Base-by-base conservation (phyloP, 2,329 filamentous ascomycete genomes). In the Penicillium vulpinum region DNA sequence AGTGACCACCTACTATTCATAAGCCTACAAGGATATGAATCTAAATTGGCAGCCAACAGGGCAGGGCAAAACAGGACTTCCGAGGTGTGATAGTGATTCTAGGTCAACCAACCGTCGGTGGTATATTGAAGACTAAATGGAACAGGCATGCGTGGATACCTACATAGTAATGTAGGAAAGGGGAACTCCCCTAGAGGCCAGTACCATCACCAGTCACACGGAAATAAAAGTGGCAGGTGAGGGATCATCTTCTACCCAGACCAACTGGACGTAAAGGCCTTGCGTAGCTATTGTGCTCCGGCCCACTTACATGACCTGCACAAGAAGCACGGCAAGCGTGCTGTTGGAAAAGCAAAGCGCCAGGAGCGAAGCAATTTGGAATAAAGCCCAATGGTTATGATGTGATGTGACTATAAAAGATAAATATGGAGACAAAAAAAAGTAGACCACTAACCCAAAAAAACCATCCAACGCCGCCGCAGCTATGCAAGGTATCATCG, bases 401-500 rank as follows among this genome's bases (percentile, higher is more conserved):
- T 56, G 46, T 51, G 47, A 46, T 45, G 45, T 51, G 31, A 15
- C 9, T 33, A 18, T 44, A 47, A 47, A 33, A n/a, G 21, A 53
- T 48, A 35, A 46, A 36, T 48, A 41, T 44, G 3, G 29, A 22
- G 15, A 29, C n/a, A 8, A 21, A 48, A 28, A 21, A 36, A 41
- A 44, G 15, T 35, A 16, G 4, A 16, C 15, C 15, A 31, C 28
- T 22, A 22, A 31, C 39, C 48, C 4, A 21, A 50, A 57, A 33
- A 35, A 40, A n/a, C n/a, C 61, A 40, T 28, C 21, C 22, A 63
- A 64, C 64, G 60, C 64, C 63, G 48, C 51, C 47, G 36, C 28
- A 41, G 47, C 45, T 44, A 57, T 62, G 51, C 63, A 65, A 65
- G 58, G 61, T 64, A 64, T 65, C 62, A 58, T 58, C 58, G 54